Evolutionary conservation across 2,329 filamentous ascomycete genomes (phyloP).

Genomic region (Didymella pomorum): DNA sequence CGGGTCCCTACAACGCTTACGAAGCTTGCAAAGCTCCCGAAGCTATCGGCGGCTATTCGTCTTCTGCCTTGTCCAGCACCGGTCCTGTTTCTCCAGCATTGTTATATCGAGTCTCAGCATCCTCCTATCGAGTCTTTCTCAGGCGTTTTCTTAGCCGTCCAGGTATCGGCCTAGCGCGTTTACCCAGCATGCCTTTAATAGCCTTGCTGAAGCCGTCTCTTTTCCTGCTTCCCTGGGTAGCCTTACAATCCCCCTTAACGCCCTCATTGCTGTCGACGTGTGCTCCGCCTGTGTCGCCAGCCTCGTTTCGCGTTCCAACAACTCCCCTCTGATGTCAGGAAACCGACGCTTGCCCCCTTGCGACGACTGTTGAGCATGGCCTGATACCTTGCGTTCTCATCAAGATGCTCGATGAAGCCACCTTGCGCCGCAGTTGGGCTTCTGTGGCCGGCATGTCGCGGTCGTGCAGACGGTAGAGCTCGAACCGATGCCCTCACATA

Average conservation of each 20-base stretch:
- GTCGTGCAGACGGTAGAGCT: not conserved
- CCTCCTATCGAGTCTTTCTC: not conserved
- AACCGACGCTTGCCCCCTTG: not conserved
- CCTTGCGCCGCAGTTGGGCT: not conserved
- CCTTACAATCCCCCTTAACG: not conserved
- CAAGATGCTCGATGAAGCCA: constrained; percentile 1
- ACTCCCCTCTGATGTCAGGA: not conserved
- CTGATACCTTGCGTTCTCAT: not conserved
- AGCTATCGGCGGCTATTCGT: not conserved
- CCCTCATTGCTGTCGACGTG: not conserved
- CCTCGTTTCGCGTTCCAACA: not conserved
- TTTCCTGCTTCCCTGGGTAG: not conserved
- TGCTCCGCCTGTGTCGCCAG: not conserved
- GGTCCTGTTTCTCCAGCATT: not conserved
- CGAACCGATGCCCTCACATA: not conserved
- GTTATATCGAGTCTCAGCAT: too few relatives aligned
- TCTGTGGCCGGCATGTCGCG: not conserved
- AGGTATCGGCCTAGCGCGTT: not conserved
- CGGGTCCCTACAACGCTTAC: not conserved
- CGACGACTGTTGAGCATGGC: not conserved
- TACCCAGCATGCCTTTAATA: not conserved
- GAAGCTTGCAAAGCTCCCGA: not conserved
- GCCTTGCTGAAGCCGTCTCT: not conserved
- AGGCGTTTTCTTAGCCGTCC: not conserved
- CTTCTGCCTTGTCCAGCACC: not conserved